Base-by-base conservation (phyloP, 2,329 filamentous ascomycete genomes). In the Alternaria burnsii region DNA sequence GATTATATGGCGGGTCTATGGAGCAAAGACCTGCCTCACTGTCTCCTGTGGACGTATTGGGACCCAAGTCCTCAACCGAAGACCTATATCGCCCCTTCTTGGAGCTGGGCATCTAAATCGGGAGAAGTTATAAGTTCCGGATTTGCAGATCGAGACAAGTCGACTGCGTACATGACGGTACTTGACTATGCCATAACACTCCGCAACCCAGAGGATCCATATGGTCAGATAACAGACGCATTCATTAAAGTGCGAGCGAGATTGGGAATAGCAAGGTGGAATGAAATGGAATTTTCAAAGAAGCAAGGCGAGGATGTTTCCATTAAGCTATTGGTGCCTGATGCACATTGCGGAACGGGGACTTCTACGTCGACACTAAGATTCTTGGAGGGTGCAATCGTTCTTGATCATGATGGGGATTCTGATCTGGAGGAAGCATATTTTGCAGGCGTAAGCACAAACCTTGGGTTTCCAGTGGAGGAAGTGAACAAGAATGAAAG, bases 371-470 rank as follows among this genome's bases (percentile, higher is more conserved):
- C 41, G 2, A 47, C 16, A 2, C 1, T 0, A 6, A 38, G 16
- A n/a, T 4, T n/a, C 16, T 7, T 0, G 6, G 0, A 38, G 3
- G 0, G 16, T 38, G 14, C 5, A 6, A 7, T 38, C 7, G 5
- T 8, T 5, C 16, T 9, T n/a, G 34, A n/a, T 38, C 4, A 38
- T 38, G 16, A 38, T n/a, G 7, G 8, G 0, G 18, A 41, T 2
- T 2, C 4, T 22, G 18, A 22, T 6, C 10, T 10, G 0, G 10
- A 5, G 18, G 40, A 41, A 18, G 18, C 10, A 12, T 41, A 22
- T 12, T 43, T 26, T 43, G 18, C 34, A 38, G 7, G 6, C 8
- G 7, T n/a, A n/a, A 16, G 16, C 12, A 18, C 16, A 26, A 26
- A 26, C 24, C 24, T 26, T 26, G 6, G 6, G 24, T 26, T 26